Evolutionary conservation across 2,329 filamentous ascomycete species (phyloP).

Genomic region (Cladosporium sp.): DNA sequence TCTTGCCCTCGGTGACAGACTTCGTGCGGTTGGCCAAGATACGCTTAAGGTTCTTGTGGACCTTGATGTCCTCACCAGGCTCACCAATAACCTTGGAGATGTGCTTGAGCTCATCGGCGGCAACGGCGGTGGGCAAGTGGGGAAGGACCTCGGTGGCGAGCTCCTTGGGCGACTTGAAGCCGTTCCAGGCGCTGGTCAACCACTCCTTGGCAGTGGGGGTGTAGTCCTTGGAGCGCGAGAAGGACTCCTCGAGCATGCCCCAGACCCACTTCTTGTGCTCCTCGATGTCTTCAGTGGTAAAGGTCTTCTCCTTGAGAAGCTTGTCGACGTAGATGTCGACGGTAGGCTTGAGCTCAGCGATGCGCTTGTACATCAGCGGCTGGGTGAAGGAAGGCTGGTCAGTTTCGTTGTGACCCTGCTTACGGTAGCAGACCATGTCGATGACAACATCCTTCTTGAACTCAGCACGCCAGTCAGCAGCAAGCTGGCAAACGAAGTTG

Average conservation of each 20-base stretch:
- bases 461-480: conserved; percentile 95
- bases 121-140: conserved; percentile 83
- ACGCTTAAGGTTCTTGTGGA: conserved; percentile 96
- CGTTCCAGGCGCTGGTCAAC: conserved; percentile 98
- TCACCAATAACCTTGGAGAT: conserved; percentile 79
- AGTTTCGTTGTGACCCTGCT: conserved; percentile 98
- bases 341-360: conserved; percentile 77
- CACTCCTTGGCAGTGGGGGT: conserved; percentile 95
- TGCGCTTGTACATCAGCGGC: conserved; percentile 98
- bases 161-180: conserved; percentile 98
- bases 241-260: conserved; percentile 98
- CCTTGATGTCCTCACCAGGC: conserved; percentile 79
- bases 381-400: conserved; percentile 99
- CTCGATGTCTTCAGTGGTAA: conserved; percentile 95
- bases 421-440: conserved; percentile 98
- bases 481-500: conserved; percentile 96
- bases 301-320: conserved; percentile 86
- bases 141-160: conserved; percentile 90
- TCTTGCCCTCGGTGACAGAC: conserved; percentile 85
- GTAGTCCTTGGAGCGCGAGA: conserved; percentile 96
- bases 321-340: conserved; percentile 91
- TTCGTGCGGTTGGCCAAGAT: conserved; percentile 88
- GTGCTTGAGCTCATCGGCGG: conserved; percentile 70
- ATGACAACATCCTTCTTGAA: conserved; percentile 99
- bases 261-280: conserved; percentile 80